These are phyloP conservation scores for Trametes cubensis DNA, from an alignment of 768 basidiomycete genomes.

Conservation along the genomic window DNA sequence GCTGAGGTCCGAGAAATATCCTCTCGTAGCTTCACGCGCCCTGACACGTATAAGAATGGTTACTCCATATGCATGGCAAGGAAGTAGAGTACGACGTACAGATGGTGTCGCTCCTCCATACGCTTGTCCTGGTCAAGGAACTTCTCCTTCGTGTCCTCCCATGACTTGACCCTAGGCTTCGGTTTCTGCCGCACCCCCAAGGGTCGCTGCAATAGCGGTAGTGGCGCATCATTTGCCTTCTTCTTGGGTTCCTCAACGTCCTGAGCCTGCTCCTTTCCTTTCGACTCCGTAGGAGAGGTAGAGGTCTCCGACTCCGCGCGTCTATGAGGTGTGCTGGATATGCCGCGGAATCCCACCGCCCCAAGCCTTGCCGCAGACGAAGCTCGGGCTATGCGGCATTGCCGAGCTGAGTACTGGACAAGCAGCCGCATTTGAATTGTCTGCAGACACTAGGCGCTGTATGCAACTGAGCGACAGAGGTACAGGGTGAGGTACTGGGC, in stretches of 20 bases:
- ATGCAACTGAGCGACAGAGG: background rate
- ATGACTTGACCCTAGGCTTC: constrained; percentile 56
- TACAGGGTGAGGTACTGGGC: too few relatives aligned
- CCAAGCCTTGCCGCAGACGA: background rate
- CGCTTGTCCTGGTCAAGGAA: constrained; percentile 72
- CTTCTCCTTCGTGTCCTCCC: constrained; percentile 65
- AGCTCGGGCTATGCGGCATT: background rate
- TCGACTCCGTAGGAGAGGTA: background rate
- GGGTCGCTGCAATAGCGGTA: constrained; percentile 59
- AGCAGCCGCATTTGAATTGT: too few relatives aligned
- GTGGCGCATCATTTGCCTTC: background rate
- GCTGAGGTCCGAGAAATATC: constrained; percentile 88
- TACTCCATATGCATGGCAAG: background rate
- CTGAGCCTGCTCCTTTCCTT: constrained; percentile 15
- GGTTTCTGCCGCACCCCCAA: constrained; percentile 78
- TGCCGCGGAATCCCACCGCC: background rate
- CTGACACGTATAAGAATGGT: constrained; percentile 36
- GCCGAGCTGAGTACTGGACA: background rate
- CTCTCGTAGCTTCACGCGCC: constrained; percentile 67
- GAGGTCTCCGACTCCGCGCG: background rate
- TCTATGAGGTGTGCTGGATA: constrained; percentile 6
- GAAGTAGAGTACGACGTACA: constrained; percentile 36
- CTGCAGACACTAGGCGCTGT: too few relatives aligned
- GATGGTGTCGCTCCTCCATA: constrained; percentile 68
- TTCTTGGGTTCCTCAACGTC: too few relatives aligned